phyloP scores from a whole-genome alignment of 306 rosid species.

The Gastrolobium villosum region DNA sequence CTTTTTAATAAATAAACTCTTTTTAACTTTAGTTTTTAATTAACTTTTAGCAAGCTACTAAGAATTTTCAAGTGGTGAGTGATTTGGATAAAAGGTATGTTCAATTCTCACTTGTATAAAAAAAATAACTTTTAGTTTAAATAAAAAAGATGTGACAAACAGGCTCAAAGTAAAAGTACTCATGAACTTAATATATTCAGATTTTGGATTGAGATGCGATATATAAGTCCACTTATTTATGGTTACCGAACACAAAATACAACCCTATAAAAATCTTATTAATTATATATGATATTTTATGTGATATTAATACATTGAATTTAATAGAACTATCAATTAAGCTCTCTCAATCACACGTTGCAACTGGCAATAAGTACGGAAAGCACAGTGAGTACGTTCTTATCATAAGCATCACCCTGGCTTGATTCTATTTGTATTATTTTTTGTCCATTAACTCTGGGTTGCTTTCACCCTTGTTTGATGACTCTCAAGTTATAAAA shows the following conservation, averaged over 20 bases:
- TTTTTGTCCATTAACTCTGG: background rate
- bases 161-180: no score
- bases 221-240: no score
- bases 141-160: no score
- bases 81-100: no score
- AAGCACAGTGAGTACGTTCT: background rate
- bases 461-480: conserved; percentile 40
- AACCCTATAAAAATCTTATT: background rate
- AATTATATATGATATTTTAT: background rate
- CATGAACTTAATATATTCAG: no score
- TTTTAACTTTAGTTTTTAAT: no score
- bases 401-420: conserved; percentile 17
- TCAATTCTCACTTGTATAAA: no score
- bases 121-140: no score
- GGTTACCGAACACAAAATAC: background rate
- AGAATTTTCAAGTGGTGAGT: no score
- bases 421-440: background rate
- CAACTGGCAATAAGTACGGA: background rate
- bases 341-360: background rate
- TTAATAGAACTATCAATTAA: background rate
- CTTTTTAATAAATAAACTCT: no score
- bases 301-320: background rate
- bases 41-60: no score
- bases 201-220: no score
- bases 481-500: conserved; percentile 20